Base-by-base conservation (phyloP, 2,329 filamentous ascomycete genomes). In the Beauveria sp. region DNA sequence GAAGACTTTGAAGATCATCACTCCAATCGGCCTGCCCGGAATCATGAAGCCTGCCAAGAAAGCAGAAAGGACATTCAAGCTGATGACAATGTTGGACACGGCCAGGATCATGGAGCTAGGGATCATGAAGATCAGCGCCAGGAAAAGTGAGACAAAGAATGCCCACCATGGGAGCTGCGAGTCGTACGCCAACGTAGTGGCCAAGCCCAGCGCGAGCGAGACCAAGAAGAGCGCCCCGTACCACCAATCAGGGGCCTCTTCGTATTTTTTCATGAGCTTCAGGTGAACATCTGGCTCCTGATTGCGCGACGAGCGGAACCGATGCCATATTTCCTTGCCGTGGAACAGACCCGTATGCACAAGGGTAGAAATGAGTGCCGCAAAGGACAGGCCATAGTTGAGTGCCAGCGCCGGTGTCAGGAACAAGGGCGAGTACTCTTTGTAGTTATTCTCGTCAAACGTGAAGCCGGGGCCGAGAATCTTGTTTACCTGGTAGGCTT, bases 391-490 rank as follows among this genome's bases (percentile, higher is more conserved):
- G 6, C 67, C 67, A 31, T 69, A 69, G 56, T 76, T 76, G 16
- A 79, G 66, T 10, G 75, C 75, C 10, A 78, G 81, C 0, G 78
- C 79, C 0, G 79, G 70, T 0, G 78, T 74, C 0, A 85, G 69
- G 59, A 84, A 84, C 49, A 84, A 73, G 0, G 83, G 80, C 6
- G 81, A 83, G 34, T 83, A 85, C 0, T 68, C 68, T 48, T 75
- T 74, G 66, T 85, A 85, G 10, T 78, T 79, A 3, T 75, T 70
- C 12, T 77, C 67, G 64, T 85, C 75, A 18, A 86, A 78, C 0
- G 75, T 79, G 60, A 76, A 75, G 48, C 76, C 73, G 1, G 74
- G 65, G 20, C 76, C 77, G 9, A 85, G 76, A 22, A 86, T 83
- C 5, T 76, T 76, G 34, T 71, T 74, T 9, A 83, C 80, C 38